Evolutionary conservation across 192 early-diverging fungal genomes (phyloP).

Genomic region (Linnemannia zychae): DNA sequence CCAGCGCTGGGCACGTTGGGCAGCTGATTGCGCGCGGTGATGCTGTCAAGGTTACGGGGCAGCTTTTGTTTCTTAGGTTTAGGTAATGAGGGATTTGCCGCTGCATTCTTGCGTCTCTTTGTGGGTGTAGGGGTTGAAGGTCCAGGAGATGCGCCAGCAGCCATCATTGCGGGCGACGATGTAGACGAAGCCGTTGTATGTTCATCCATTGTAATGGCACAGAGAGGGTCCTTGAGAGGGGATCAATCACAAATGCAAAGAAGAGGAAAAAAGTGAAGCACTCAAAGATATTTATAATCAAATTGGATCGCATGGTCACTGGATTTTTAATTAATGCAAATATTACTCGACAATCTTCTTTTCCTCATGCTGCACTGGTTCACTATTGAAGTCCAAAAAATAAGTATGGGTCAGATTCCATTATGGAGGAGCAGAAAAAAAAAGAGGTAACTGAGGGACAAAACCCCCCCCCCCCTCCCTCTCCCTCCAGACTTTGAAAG

Average conservation of each 20-base stretch:
- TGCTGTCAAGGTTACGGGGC: constrained; percentile 40
- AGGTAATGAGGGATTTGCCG: constrained; percentile 19
- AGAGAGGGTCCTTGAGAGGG: too few species aligned
- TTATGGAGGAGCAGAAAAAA: too few species aligned
- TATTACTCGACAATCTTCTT: neutral
- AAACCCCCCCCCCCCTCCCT: too few species aligned
- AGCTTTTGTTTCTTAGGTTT: constrained; percentile 55
- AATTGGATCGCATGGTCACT: neutral
- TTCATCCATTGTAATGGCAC: too few species aligned
- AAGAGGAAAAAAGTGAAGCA: neutral
- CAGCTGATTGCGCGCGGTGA: constrained; percentile 29
- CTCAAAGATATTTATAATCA: too few species aligned
- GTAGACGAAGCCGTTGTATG: too few species aligned
- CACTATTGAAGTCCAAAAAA: neutral
- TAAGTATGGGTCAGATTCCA: too few species aligned
- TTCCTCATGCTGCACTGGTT: neutral
- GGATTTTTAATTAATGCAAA: neutral
- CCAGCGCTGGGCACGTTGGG: constrained; percentile 33
- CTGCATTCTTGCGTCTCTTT: constrained; percentile 31
- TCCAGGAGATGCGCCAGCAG: neutral
- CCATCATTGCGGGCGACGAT: too few species aligned
- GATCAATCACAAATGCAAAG: too few species aligned
- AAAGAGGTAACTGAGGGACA: too few species aligned
- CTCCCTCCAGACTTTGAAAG: neutral
- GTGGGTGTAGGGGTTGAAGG: constrained; percentile 8